phyloP scores from a whole-genome alignment of 192 early-diverging fungal species.

The Fimicolochytrium jonesii region DNA sequence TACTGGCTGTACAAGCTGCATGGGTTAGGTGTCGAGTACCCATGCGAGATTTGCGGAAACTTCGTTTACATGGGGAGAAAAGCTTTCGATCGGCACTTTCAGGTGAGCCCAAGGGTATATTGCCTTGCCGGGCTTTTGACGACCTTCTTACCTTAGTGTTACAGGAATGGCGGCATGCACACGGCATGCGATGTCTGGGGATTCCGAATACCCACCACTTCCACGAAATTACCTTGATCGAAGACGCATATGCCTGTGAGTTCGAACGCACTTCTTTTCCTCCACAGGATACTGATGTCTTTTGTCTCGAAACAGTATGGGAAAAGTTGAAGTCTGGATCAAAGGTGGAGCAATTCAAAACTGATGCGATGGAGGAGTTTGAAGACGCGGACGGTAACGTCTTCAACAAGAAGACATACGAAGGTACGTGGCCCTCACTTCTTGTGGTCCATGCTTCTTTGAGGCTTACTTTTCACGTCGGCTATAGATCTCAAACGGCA shows the following conservation, averaged over 20 bases:
- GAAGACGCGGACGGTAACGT: slow-evolving; percentile 72
- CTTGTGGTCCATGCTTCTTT: slow-evolving; percentile 7
- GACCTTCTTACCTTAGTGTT: background rate
- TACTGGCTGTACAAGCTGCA: slow-evolving; percentile 99
- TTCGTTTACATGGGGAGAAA: slow-evolving; percentile 93
- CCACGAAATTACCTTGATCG: slow-evolving; percentile 84
- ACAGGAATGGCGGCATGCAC: slow-evolving; percentile 87
- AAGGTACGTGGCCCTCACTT: slow-evolving; percentile 27
- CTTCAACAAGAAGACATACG: slow-evolving; percentile 61
- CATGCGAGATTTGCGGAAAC: slow-evolving; percentile 96
- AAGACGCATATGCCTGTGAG: slow-evolving; percentile 82
- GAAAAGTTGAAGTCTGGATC: slow-evolving; percentile 72
- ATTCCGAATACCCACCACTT: slow-evolving; percentile 90
- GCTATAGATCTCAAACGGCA: slow-evolving; percentile 32
- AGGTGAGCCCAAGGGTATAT: too few relatives aligned
- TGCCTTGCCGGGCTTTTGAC: background rate
- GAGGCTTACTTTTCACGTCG: background rate
- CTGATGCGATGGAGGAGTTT: slow-evolving; percentile 84
- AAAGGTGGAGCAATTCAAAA: slow-evolving; percentile 63
- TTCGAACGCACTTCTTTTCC: slow-evolving; percentile 1
- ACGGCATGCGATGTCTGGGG: slow-evolving; percentile 88
- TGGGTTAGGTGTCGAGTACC: slow-evolving; percentile 88
- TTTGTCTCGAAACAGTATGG: slow-evolving; percentile 55
- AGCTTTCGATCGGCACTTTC: slow-evolving; percentile 93
- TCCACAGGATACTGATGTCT: background rate